These are phyloP conservation scores for Cyclostephanos invisitatus DNA, from an alignment of 108 stramenopile genomes.

Conservation along the genomic window DNA sequence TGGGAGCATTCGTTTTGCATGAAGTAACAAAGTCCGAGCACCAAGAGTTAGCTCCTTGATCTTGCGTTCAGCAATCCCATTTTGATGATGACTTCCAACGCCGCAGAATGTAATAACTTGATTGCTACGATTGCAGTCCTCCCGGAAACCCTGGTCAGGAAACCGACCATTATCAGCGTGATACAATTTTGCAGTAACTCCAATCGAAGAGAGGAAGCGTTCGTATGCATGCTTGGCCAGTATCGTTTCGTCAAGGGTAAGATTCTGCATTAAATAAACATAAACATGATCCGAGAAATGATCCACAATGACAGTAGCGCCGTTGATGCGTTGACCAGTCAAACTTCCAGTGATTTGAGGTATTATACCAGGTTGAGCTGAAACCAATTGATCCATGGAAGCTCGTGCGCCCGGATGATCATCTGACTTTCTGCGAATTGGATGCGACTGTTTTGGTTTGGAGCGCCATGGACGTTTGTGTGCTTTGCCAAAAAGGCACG, in stretches of 20 bases:
- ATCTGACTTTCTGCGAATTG: neutral
- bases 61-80: conserved; percentile 24
- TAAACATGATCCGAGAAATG: conserved; percentile 26
- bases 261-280: conserved; percentile 23
- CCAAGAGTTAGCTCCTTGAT: conserved; percentile 16
- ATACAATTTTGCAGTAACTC: conserved; percentile 38
- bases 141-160: conserved; percentile 20
- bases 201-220: neutral
- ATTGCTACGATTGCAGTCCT: neutral
- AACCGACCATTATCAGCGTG: conserved; percentile 49
- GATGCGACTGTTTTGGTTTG: conserved; percentile 9
- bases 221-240: conserved; percentile 35
- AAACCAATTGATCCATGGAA: conserved; percentile 50
- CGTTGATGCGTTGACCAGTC: conserved; percentile 24
- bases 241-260: conserved; percentile 15
- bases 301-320: conserved; percentile 55
- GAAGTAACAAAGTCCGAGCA: conserved; percentile 20
- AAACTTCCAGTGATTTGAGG: conserved; percentile 26
- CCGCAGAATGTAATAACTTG: conserved; percentile 28
- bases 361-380: conserved; percentile 39
- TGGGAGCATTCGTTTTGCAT: conserved; percentile 24
- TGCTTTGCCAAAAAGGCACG: conserved; percentile 24
- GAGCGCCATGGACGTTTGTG: conserved; percentile 21
- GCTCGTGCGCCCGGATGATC: conserved; percentile 32
- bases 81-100: conserved; percentile 29